These are phyloP conservation scores for Conticribra guillardii DNA, from an alignment of 108 stramenopile species.

Conservation along the genomic window DNA sequence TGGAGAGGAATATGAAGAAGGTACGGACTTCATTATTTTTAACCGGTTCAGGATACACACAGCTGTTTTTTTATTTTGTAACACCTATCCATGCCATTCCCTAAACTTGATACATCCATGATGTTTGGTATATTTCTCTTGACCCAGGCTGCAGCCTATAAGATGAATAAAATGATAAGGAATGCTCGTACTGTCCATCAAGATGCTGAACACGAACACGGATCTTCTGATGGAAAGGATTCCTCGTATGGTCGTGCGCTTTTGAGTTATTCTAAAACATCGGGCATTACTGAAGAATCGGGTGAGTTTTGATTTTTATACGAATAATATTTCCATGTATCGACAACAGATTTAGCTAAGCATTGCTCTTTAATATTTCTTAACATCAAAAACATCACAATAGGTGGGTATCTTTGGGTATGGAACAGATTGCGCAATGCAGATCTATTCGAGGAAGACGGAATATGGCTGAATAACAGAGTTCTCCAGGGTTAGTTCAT, in stretches of 20 bases:
- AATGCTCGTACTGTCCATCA: constrained; percentile 29
- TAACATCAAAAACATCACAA: too few species aligned
- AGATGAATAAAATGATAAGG: constrained; percentile 30
- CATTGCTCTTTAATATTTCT: too few species aligned
- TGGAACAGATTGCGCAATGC: too few species aligned
- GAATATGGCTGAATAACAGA: constrained; percentile 40
- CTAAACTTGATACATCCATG: too few species aligned
- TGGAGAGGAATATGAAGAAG: constrained; percentile 6
- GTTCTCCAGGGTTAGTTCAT: constrained; percentile 17
- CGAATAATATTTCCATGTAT: neutral
- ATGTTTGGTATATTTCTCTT: too few species aligned
- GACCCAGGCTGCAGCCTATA: constrained; percentile 43
- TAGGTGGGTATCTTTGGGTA: too few species aligned
- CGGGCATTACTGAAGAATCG: constrained; percentile 18
- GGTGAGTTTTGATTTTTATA: neutral
- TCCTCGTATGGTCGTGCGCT: constrained; percentile 41
- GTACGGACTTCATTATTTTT: too few species aligned
- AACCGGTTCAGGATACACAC: too few species aligned
- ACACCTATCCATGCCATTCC: too few species aligned
- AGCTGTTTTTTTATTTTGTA: too few species aligned
- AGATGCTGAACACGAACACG: constrained; percentile 17
- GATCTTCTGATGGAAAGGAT: constrained; percentile 2
- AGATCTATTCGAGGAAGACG: constrained; percentile 42
- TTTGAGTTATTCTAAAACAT: constrained; percentile 24
- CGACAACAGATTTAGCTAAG: too few species aligned